Conservation (phyloP, 805 yeast genomes). For the Myxozyma vanderwaltii region DNA sequence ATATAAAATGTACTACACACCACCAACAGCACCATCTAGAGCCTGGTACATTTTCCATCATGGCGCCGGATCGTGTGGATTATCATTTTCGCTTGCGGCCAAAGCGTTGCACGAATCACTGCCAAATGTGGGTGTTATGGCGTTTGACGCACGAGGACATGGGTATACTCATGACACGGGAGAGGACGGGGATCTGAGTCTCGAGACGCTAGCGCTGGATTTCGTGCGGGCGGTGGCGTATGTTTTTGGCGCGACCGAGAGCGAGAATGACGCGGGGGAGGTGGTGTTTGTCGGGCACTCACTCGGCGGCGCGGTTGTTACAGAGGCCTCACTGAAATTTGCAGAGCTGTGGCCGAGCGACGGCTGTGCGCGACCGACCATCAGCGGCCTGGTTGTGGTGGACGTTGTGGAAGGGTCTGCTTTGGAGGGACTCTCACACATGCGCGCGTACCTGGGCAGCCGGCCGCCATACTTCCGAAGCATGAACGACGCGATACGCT, state of each 20-base stretch:
- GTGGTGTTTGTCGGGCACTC: constrained; percentile 83
- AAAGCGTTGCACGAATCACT: constrained; percentile 28
- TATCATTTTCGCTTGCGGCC: constrained; percentile 60
- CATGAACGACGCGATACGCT: constrained; percentile 65
- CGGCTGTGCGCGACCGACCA: constrained; percentile 16
- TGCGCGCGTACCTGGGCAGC: constrained; percentile 64
- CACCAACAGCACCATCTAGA: constrained; percentile 4
- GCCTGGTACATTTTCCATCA: constrained; percentile 73
- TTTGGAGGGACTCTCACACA: constrained; percentile 61
- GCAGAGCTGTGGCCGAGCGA: constrained; percentile 8
- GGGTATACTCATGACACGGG: constrained; percentile 52
- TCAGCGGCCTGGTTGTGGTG: constrained; percentile 73
- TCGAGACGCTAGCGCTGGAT: constrained; percentile 62
- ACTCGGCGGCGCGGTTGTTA: constrained; percentile 83
- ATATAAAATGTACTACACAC: constrained; percentile 18
- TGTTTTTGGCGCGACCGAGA: constrained; percentile 41
- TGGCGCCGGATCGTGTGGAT: constrained; percentile 91
- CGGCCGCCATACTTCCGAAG: constrained; percentile 64
- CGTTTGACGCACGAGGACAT: constrained; percentile 86
- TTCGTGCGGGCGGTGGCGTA: constrained; percentile 51
- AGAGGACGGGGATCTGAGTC: constrained; percentile 45
- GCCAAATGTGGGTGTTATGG: constrained; percentile 59
- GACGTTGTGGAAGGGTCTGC: constrained; percentile 97
- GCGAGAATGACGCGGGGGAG: constrained; percentile 32
- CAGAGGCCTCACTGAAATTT: constrained; percentile 50